phyloP scores from a whole-genome alignment of 2,329 filamentous ascomycete species.

The Verruconis gallopava region DNA sequence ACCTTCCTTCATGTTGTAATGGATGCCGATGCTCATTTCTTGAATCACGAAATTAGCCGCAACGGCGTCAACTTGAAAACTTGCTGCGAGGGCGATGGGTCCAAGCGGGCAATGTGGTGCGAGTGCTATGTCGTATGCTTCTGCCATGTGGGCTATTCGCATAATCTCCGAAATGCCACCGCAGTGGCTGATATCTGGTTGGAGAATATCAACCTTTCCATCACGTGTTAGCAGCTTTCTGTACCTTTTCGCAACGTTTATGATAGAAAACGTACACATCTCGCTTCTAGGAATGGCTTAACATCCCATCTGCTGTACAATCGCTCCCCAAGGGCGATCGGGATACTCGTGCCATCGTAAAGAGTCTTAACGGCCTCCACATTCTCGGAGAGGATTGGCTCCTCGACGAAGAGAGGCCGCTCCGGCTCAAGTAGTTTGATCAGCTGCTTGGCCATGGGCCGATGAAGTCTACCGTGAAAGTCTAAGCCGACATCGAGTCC shows the following conservation, averaged over 20 bases:
- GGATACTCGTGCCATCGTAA: conserved; percentile 42
- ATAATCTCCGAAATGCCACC: conserved; percentile 61
- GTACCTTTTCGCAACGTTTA: neutral
- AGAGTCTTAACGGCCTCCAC: conserved; percentile 51
- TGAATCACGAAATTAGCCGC: conserved; percentile 55
- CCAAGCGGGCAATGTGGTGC: conserved; percentile 64
- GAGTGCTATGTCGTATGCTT: conserved; percentile 60
- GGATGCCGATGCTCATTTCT: conserved; percentile 69
- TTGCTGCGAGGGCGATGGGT: conserved; percentile 59
- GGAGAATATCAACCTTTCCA: conserved; percentile 63
- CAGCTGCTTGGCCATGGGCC: conserved; percentile 70
- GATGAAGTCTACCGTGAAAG: conserved; percentile 66
- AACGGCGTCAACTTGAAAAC: conserved; percentile 50
- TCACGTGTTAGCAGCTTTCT: too few relatives aligned
- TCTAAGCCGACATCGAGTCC: conserved; percentile 64
- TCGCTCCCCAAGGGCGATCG: conserved; percentile 60
- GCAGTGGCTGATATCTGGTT: conserved; percentile 59
- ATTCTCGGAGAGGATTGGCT: conserved; percentile 59
- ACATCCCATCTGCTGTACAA: conserved; percentile 63
- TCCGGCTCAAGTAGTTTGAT: conserved; percentile 54
- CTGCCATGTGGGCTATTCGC: conserved; percentile 56
- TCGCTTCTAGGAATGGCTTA: conserved; percentile 52
- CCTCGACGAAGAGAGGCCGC: conserved; percentile 62
- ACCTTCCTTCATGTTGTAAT: conserved; percentile 49
- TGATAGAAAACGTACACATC: neutral